Evolutionary conservation across 2,329 filamentous ascomycete species (phyloP), one percentile per base, ranked within the genome.

Genomic region (Alternaria incomplexa): DNA sequence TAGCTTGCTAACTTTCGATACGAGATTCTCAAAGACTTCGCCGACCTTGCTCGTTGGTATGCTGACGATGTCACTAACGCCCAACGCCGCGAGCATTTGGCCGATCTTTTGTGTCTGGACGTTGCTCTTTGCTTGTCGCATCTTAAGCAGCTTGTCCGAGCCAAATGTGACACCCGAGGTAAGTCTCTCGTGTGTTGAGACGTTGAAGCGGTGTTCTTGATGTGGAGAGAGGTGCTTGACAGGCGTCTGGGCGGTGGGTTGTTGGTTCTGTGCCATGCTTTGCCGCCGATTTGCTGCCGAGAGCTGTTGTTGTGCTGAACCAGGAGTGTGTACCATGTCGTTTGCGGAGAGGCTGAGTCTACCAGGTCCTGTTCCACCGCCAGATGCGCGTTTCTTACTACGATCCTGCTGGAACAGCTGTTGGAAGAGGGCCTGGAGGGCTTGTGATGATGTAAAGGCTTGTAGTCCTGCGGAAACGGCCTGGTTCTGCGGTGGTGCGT

Each of bases 121-220:
- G 57, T 90, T 88, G 15, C 88, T 91, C 81, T 94, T 94, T 67
- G 91, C 91, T 40, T 89, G 89, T 59, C 93, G 90, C 23, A 93
- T 87, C 79, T 93, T 93, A 70, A 90, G 90, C 62, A 95, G 88
- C 77, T 89, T 90, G 72, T 95, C 92, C 26, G 93, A 93, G 12
- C 95, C 92, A 85, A 98, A 98, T 13, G 92, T 91, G 36, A 97
- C 92, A 7, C 96, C 95, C 9, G 90, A 91, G 2, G 91, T 89
- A 43, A 97, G 86, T 26, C 95, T 91, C 59, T 98, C 95, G 76
- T 95, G 91, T 68, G 92, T 89, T 8, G 91, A 88, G 10, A 99
- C 91, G 66, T 95, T 96, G 75, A 95, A 98, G 32, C 91, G 86
- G 66, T 87, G 81, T 81, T 94, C 90, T 80, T 96, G 91, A 69